Evolutionary conservation across 2,329 filamentous ascomycete genomes (phyloP).

Genomic region (Fusarium camptoceras): DNA sequence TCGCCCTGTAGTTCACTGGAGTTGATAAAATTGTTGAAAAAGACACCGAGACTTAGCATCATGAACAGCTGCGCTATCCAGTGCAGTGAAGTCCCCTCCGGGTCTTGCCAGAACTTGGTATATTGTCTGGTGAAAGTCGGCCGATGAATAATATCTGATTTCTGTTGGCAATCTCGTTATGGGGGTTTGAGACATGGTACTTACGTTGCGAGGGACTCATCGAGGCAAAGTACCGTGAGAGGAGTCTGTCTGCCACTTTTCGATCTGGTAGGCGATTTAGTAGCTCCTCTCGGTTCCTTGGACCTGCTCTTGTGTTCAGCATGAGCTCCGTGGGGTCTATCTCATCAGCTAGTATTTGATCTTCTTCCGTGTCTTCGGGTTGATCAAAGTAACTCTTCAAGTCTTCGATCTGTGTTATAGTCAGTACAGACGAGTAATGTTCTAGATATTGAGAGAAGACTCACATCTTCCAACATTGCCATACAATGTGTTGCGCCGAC

Average conservation of each 20-base stretch:
- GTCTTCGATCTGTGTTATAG: constrained; percentile 63
- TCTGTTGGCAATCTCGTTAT: constrained; percentile 8
- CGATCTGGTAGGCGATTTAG: constrained; percentile 61
- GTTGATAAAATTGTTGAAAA: constrained; percentile 58
- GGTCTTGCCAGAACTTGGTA: constrained; percentile 61
- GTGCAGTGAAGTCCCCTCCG: constrained; percentile 52
- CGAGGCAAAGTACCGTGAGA: constrained; percentile 66
- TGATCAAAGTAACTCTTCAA: constrained; percentile 69
- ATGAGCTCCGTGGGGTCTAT: constrained; percentile 57
- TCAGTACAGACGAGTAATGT: constrained; percentile 4
- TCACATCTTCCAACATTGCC: constrained; percentile 70
- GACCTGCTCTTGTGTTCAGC: constrained; percentile 54
- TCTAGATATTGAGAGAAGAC: constrained; percentile 31
- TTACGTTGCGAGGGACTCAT: constrained; percentile 64
- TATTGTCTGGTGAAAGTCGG: constrained; percentile 65
- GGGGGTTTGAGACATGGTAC: constrained; percentile 18
- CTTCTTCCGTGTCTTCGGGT: constrained; percentile 53
- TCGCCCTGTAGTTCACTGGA: constrained; percentile 59
- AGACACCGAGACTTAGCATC: constrained; percentile 57
- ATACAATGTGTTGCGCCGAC: constrained; percentile 71
- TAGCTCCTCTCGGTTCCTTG: constrained; percentile 59
- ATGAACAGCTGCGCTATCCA: constrained; percentile 66
- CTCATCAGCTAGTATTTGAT: constrained; percentile 50
- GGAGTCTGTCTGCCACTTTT: constrained; percentile 60
- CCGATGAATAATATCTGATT: constrained; percentile 63